Percentiles rank a stretch among this genome's conserved stretches.
Conservation (phyloP, 148 eudicot species). For the Nepenthes mirabilis region DNA sequence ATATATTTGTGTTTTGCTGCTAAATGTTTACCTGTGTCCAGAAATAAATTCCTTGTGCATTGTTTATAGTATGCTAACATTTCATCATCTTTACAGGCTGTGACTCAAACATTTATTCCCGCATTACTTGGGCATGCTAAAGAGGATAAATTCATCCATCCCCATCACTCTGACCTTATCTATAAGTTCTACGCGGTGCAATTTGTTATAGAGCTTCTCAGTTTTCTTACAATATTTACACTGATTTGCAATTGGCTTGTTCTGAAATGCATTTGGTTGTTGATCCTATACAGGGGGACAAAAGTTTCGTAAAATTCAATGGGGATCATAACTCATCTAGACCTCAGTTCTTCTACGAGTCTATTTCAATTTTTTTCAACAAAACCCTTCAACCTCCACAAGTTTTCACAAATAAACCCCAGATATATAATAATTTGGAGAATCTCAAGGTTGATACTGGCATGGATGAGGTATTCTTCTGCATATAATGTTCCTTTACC, state of each 20-base stretch:
- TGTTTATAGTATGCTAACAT: constrained; percentile 5
- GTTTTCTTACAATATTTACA: neutral
- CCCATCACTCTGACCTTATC: constrained; percentile 68
- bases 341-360: constrained; percentile 78
- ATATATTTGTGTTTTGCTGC: neutral
- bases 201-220: neutral
- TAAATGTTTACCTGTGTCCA: neutral
- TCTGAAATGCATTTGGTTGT: neutral
- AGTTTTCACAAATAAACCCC: constrained; percentile 35
- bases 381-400: constrained; percentile 72
- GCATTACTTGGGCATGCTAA: constrained; percentile 87
- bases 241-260: neutral
- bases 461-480: constrained; percentile 55
- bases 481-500: neutral
- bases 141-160: constrained; percentile 71
- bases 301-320: constrained; percentile 77
- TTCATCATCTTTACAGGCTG: constrained; percentile 39
- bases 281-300: constrained; percentile 61
- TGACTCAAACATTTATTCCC: constrained; percentile 69
- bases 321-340: constrained; percentile 96
- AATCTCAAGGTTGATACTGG: constrained; percentile 35
- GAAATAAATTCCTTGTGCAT: neutral
- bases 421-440: constrained; percentile 46
- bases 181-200: constrained; percentile 57
- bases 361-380: constrained; percentile 71